These are phyloP conservation scores for Alternaria metachromatica DNA, from an alignment of 2,329 filamentous ascomycete genomes.

Conservation along the genomic window DNA sequence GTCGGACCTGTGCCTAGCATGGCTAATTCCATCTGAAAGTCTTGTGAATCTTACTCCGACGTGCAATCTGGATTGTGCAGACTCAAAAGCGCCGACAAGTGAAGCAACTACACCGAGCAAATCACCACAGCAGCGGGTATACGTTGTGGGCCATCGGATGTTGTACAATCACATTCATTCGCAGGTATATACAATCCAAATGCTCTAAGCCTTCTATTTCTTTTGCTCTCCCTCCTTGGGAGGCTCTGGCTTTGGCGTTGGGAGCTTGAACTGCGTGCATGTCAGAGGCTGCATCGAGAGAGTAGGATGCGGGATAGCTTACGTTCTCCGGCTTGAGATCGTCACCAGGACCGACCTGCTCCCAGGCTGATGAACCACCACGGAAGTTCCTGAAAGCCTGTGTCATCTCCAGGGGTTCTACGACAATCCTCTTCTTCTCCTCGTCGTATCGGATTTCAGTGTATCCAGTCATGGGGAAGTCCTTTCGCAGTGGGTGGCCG, in stretches of 20 bases:
- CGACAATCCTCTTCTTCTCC: conserved; percentile 99
- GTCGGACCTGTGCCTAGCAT: background rate
- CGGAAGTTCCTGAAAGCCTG: conserved; percentile 99
- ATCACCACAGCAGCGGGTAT: background rate
- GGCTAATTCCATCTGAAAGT: background rate
- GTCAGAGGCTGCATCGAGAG: conserved; percentile 3
- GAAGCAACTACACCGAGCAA: background rate
- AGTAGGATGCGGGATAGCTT: conserved; percentile 43
- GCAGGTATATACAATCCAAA: conserved; percentile 50
- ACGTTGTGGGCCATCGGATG: background rate
- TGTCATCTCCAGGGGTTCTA: conserved; percentile 95
- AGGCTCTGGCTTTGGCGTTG: conserved; percentile 90
- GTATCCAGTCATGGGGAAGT: conserved; percentile 97
- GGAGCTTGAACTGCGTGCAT: conserved; percentile 78
- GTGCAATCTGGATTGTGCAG: background rate
- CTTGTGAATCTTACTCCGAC: background rate
- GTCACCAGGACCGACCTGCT: conserved; percentile 73
- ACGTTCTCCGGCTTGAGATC: conserved; percentile 75
- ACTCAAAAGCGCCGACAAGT: background rate
- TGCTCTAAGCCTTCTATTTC: conserved; percentile 67
- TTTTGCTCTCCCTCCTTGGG: conserved; percentile 86
- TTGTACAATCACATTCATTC: conserved; percentile 34
- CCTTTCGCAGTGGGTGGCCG: conserved; percentile 94
- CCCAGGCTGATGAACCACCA: conserved; percentile 71
- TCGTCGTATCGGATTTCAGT: conserved; percentile 98